A percentile compares a stretch with the other conserved stretches of the same genome.
phyloP scores from a whole-genome alignment of 1,139 yeast genomes.

The Yamadazyma pseudoaaseri region DNA sequence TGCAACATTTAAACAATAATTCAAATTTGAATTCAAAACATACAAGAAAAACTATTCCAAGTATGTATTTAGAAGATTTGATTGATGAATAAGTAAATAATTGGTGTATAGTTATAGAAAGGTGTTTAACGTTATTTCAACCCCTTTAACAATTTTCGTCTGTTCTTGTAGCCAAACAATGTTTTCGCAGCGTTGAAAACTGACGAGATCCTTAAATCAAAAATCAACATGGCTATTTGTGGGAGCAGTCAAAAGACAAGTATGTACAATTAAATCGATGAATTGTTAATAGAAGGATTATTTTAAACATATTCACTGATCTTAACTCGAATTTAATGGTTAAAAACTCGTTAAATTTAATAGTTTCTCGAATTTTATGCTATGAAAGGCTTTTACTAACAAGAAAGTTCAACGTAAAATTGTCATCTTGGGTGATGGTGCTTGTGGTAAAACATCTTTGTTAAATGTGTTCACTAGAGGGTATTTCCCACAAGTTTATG shows the following conservation, averaged over 20 bases:
- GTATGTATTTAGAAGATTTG: conserved; percentile 58
- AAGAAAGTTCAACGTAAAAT: conserved; percentile 74
- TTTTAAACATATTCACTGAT: no score
- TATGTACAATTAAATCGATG: conserved; percentile 24
- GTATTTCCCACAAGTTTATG: conserved; percentile 96
- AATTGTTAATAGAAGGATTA: no score
- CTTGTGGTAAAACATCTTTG: conserved; percentile 54
- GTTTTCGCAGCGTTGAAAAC: conserved; percentile 2
- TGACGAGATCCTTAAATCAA: conserved; percentile 1
- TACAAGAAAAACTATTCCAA: conserved; percentile 46
- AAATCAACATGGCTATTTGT: conserved; percentile 58
- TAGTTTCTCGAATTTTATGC: no score
- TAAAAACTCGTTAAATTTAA: no score
- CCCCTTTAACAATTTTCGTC: not conserved
- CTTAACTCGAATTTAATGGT: no score
- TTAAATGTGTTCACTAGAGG: conserved; percentile 96
- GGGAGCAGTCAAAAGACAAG: conserved; percentile 67
- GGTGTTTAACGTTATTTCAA: no score
- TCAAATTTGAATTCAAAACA: conserved; percentile 9
- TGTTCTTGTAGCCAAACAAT: no score
- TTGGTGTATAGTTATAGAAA: no score
- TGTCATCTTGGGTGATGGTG: conserved; percentile 97
- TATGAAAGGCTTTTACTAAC: no score
- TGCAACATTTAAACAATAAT: conserved; percentile 13
- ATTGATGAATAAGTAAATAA: conserved; percentile 30